These are phyloP conservation scores for Madurella mycetomatis DNA, from an alignment of 2,329 filamentous ascomycete genomes.

Conservation along the genomic window DNA sequence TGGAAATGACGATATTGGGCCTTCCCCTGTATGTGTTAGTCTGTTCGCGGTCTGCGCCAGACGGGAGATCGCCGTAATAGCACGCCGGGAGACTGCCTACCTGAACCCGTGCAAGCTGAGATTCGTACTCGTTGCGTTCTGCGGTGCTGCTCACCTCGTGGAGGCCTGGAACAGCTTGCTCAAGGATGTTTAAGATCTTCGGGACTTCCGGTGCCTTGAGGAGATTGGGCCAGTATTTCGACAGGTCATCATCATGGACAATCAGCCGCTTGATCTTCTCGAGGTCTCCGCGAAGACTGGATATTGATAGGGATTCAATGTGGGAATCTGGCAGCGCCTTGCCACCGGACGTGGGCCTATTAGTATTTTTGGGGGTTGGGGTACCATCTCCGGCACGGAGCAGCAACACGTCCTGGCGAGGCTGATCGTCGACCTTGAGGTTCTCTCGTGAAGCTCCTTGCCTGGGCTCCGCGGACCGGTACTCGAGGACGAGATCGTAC, in stretches of 20 bases:
- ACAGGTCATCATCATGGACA: not conserved
- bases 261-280: not conserved
- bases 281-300: not conserved
- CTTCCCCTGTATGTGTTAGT: not conserved
- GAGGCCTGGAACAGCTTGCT: not conserved
- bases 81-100: not conserved
- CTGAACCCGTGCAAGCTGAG: not conserved
- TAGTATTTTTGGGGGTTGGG: too few relatives aligned
- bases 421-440: too few relatives aligned
- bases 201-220: not conserved
- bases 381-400: too few relatives aligned
- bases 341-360: too few relatives aligned
- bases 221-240: not conserved
- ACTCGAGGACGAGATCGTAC: too few relatives aligned
- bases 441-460: too few relatives aligned
- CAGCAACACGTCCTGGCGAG: too few relatives aligned
- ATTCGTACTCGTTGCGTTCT: not conserved
- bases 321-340: not conserved
- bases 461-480: too few relatives aligned
- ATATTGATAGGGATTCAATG: not conserved
- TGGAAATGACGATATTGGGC: not conserved
- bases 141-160: not conserved
- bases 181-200: not conserved
- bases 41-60: not conserved
- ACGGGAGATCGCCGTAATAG: not conserved